phyloP scores from a whole-genome alignment of 1,284 basidiomycete species.

The Veloboletus limbatus region DNA sequence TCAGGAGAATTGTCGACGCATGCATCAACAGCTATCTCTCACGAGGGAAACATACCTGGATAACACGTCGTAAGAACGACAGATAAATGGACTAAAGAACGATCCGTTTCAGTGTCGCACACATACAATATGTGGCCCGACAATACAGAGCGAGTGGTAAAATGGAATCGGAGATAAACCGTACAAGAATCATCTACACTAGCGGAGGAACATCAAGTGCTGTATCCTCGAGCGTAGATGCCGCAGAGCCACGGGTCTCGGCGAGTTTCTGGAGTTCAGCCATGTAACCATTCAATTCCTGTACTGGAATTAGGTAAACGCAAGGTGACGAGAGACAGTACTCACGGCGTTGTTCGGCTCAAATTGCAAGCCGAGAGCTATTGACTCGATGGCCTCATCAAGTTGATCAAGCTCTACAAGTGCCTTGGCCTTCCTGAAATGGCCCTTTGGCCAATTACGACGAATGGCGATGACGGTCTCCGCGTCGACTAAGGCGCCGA shows the following conservation, averaged over 20 bases:
- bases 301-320: constrained; percentile 9
- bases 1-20: background rate
- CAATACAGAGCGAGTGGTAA: constrained; percentile 10
- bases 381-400: constrained; percentile 80
- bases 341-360: constrained; percentile 80
- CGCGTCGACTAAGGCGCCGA: constrained; percentile 87
- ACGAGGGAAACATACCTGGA: background rate
- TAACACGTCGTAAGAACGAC: background rate
- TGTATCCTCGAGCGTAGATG: constrained; percentile 4
- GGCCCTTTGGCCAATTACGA: constrained; percentile 91
- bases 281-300: constrained; percentile 35
- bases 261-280: constrained; percentile 28
- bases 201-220: background rate
- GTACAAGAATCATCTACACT: constrained; percentile 13
- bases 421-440: constrained; percentile 91
- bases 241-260: constrained; percentile 9
- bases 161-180: background rate
- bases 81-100: background rate
- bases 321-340: background rate
- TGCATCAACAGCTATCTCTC: background rate
- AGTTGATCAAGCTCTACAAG: constrained; percentile 71
- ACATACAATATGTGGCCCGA: constrained; percentile 3
- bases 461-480: constrained; percentile 86
- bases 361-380: constrained; percentile 82
- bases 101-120: background rate